These are phyloP conservation scores for Parmales sp. DNA, from an alignment of 108 stramenopile species.

Conservation along the genomic window DNA sequence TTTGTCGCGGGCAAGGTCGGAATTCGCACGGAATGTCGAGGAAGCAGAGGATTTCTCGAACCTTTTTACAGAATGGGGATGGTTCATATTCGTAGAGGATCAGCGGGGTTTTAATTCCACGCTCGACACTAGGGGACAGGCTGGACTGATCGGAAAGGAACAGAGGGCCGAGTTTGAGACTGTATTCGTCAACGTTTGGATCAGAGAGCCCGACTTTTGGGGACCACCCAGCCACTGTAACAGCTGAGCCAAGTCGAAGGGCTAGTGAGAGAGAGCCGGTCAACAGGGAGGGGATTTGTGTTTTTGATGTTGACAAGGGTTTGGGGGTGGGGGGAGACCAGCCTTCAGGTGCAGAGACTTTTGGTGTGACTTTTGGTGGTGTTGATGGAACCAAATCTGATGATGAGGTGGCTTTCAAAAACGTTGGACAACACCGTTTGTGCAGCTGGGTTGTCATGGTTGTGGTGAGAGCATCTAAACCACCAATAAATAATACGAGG, in stretches of 20 bases:
- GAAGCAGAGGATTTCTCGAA: slow-evolving; percentile 69
- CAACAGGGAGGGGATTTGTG: slow-evolving; percentile 21
- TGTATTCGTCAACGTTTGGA: slow-evolving; percentile 34
- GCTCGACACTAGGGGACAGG: slow-evolving; percentile 22
- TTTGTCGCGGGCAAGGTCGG: slow-evolving; percentile 53
- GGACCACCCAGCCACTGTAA: slow-evolving; percentile 63
- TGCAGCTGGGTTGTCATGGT: too few species aligned
- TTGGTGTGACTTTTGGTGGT: too few species aligned
- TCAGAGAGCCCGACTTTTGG: slow-evolving; percentile 31
- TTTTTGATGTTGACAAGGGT: slow-evolving; percentile 37
- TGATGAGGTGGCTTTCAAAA: too few species aligned
- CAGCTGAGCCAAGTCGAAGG: slow-evolving; percentile 48
- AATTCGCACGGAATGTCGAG: slow-evolving; percentile 67
- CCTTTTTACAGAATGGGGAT: slow-evolving; percentile 70
- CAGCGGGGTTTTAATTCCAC: slow-evolving; percentile 46
- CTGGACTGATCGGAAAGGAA: slow-evolving; percentile 54
- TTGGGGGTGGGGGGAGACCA: slow-evolving; percentile 45
- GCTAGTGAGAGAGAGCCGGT: slow-evolving; percentile 39
- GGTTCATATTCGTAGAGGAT: slow-evolving; percentile 80
- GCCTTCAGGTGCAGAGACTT: too few species aligned
- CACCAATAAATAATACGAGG: too few species aligned
- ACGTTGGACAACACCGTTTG: too few species aligned
- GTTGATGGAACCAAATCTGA: too few species aligned
- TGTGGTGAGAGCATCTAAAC: too few species aligned
- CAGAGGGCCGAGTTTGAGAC: slow-evolving; percentile 45